Evolutionary conservation across 2,329 filamentous ascomycete species (phyloP).

Genomic region (Epichloe uncinata): DNA sequence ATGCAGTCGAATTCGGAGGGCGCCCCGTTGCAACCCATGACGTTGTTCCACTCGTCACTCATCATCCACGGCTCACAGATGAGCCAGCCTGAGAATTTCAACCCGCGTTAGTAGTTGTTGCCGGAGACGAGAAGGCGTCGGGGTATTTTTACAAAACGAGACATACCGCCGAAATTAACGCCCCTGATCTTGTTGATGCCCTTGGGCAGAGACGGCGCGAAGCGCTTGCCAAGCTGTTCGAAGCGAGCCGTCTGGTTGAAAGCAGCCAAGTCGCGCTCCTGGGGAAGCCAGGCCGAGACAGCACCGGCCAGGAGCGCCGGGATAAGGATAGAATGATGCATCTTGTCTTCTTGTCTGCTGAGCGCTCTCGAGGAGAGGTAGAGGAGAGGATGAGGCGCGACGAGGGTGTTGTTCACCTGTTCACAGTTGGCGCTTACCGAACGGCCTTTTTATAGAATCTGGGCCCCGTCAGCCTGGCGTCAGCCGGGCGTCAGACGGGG

Average conservation of each 20-base stretch:
- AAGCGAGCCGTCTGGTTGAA: slow-evolving; percentile 20
- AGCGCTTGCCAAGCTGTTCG: slow-evolving; percentile 19
- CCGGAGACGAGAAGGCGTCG: too few species aligned
- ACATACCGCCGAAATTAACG: slow-evolving; percentile 35
- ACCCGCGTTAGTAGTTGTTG: background rate
- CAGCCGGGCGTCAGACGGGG: too few species aligned
- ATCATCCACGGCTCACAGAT: slow-evolving; percentile 40
- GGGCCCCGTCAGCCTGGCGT: too few species aligned
- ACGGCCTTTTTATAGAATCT: background rate
- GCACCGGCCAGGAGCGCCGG: slow-evolving; percentile 11
- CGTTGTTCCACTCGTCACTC: slow-evolving; percentile 25
- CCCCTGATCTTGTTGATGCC: slow-evolving; percentile 31
- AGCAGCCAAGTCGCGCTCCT: slow-evolving; percentile 17
- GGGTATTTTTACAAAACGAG: too few species aligned
- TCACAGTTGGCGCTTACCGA: background rate
- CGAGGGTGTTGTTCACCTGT: too few species aligned
- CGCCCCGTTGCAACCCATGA: slow-evolving; percentile 30
- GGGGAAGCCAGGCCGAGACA: slow-evolving; percentile 17
- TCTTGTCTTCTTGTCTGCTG: slow-evolving; percentile 4
- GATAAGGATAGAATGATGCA: slow-evolving; percentile 14
- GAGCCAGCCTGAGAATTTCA: slow-evolving; percentile 15
- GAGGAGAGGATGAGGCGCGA: too few species aligned
- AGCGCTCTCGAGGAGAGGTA: too few species aligned
- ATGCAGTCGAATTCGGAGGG: slow-evolving; percentile 41
- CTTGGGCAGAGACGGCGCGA: slow-evolving; percentile 13